Evolutionary conservation across 228 moss, liverwort and hornwort genomes (phyloP).

Genomic region (Sphagnum magellanicum): DNA sequence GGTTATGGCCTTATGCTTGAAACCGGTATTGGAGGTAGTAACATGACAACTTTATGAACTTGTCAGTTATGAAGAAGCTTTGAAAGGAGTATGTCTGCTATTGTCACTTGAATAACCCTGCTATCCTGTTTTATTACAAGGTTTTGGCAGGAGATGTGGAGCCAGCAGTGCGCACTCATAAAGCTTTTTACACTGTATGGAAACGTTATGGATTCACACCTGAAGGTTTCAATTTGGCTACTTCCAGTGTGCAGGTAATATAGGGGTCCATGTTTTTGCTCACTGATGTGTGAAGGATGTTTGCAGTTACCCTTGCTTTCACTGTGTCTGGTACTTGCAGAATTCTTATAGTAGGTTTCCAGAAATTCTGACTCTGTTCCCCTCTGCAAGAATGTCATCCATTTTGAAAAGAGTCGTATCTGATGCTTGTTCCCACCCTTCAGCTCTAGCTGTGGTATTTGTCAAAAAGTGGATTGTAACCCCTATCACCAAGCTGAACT

Average conservation of each 20-base stretch:
- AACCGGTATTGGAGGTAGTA: too few species aligned
- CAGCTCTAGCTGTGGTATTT: background rate
- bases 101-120: background rate
- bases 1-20: too few species aligned
- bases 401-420: background rate
- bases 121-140: slow-evolving; percentile 17
- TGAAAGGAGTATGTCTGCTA: background rate
- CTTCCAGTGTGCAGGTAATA: slow-evolving; percentile 78
- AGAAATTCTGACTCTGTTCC: background rate
- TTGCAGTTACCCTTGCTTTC: too few species aligned
- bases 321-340: too few species aligned
- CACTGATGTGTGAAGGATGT: too few species aligned
- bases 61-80: background rate
- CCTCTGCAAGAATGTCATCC: background rate
- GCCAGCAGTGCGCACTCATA: slow-evolving; percentile 90
- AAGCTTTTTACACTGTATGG: slow-evolving; percentile 94
- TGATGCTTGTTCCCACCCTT: background rate
- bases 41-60: background rate
- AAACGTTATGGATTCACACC: slow-evolving; percentile 93
- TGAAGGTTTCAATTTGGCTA: slow-evolving; percentile 95
- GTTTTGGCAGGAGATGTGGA: slow-evolving; percentile 94
- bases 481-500: background rate
- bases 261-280: background rate
- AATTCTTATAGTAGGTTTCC: too few species aligned
- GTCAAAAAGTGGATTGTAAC: background rate